Percentiles rank a stretch among this genome's conserved stretches.
These are phyloP conservation scores for Galerina marginata DNA, from an alignment of 768 basidiomycete species.

Conservation along the genomic window DNA sequence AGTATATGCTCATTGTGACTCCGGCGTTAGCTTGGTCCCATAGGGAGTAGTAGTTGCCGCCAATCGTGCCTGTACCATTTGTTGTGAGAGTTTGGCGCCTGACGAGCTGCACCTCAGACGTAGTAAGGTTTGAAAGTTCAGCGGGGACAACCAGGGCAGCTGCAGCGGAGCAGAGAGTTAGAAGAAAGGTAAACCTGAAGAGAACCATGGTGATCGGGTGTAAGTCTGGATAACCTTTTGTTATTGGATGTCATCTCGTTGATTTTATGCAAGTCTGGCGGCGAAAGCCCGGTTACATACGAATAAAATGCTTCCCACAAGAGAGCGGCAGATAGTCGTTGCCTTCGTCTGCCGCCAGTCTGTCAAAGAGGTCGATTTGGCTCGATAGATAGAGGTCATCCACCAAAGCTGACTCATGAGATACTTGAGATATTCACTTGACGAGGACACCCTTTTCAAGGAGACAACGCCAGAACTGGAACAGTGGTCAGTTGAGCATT, in stretches of 20 bases:
- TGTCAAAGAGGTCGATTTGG: no score
- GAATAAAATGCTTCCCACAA: background rate
- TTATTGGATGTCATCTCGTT: background rate
- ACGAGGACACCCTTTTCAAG: no score
- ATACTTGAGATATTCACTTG: no score
- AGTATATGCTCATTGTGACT: slow-evolving; percentile 7
- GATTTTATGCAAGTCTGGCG: background rate
- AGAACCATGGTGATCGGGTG: slow-evolving; percentile 4
- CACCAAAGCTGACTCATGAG: no score
- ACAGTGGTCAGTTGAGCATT: no score
- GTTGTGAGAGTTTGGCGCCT: slow-evolving; percentile 2
- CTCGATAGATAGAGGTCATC: no score
- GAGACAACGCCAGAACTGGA: no score
- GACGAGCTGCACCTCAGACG: background rate
- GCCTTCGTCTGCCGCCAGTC: no score
- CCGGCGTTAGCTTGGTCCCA: slow-evolving; percentile 6
- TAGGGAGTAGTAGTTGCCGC: slow-evolving; percentile 6
- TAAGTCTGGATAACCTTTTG: background rate
- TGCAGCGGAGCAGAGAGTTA: slow-evolving; percentile 7
- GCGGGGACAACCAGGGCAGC: background rate
- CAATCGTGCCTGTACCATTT: slow-evolving; percentile 1
- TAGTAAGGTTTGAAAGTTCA: background rate
- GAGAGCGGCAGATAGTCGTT: background rate
- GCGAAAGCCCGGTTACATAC: background rate
- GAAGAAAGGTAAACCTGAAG: slow-evolving; percentile 3